Base-by-base conservation (phyloP, 2,329 filamentous ascomycete species). In the Helminthosporium solani region DNA sequence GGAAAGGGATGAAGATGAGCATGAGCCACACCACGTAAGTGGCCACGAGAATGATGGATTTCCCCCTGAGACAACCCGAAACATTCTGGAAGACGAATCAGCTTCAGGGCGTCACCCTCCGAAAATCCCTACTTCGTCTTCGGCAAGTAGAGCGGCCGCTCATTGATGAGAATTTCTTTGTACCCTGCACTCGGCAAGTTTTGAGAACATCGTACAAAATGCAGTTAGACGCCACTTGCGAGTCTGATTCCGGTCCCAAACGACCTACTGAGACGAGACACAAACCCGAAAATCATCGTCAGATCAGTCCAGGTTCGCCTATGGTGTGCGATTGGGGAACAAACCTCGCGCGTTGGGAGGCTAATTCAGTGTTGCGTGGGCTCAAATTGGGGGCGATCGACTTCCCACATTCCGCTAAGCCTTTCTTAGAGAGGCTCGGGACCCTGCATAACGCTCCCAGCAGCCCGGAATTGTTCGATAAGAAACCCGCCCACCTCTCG, bases 81-180 rank as follows among this genome's bases (percentile, higher is more conserved):
- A 36, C 23, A 27, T 33, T 36, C 23, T 21, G 28, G 42, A 37
- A 46, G 28, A 43, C 47, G 42, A 49, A 49, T 49, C 46, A 28
- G 42, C 39, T 18, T 28, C 12, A 19, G 34, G 16, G 21, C 15
- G 27, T 15, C 18, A 9, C 15, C 20, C 27, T 23, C 21, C 46
- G 47, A 40, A 39, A 33, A 50, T 46, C 42, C 25, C 28, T 42
- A 33, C 42, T 30, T 7, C 19, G 30, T 3, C 19, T 30, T 41
- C 36, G 43, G 47, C 39, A 40, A 30, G 25, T 33, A n/a, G 12
- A 39, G 28, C 6, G 28, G 28, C 28, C 25, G 25, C 25, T 27
- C 7, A 31, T 31, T 31, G 28, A 31, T 31, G 28, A 12, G 28
- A 6, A 31, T 31, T 31, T 12, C 12, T 31, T 14, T 31, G 28